Conservation (phyloP, 495 filamentous ascomycete species). For the Xylaria grammica region DNA sequence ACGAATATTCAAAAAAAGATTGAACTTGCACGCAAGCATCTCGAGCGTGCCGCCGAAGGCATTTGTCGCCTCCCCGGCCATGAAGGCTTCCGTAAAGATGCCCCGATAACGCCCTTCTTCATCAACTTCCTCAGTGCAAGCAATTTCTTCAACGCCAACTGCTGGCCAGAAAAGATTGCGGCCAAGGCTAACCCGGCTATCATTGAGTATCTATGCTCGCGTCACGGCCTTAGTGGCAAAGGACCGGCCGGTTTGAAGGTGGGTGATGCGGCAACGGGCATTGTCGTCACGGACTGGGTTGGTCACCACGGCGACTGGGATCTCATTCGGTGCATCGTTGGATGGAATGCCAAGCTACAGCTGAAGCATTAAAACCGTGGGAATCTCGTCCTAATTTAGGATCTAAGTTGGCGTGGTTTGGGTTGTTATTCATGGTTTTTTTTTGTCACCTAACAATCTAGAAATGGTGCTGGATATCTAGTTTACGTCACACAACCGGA, state of each 20-base stretch:
- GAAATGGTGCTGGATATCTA: too few relatives aligned
- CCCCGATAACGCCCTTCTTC: constrained; percentile 67
- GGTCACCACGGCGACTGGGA: constrained; percentile 92
- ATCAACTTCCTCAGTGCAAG: constrained; percentile 90
- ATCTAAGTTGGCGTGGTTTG: not conserved
- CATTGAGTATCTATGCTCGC: constrained; percentile 75
- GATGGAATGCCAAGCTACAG: constrained; percentile 83
- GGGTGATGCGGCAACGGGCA: constrained; percentile 85
- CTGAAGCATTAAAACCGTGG: constrained; percentile 39
- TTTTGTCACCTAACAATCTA: not conserved
- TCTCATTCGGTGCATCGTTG: constrained; percentile 83
- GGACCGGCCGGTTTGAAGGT: constrained; percentile 47
- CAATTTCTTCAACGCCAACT: constrained; percentile 90
- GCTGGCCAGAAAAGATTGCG: constrained; percentile 95
- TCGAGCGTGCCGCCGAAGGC: constrained; percentile 69
- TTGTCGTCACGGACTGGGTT: constrained; percentile 94
- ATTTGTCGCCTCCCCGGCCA: constrained; percentile 38
- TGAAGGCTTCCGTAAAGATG: constrained; percentile 26
- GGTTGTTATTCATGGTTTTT: not conserved
- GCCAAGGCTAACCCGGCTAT: constrained; percentile 90
- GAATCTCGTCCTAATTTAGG: not conserved
- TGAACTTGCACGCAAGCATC: constrained; percentile 69
- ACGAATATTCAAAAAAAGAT: constrained; percentile 84
- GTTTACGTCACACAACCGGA: too few relatives aligned
- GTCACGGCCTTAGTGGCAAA: constrained; percentile 59